Evolutionary conservation across 257 asterid species (phyloP).

Genomic region (Cynanchum wilfordii): DNA sequence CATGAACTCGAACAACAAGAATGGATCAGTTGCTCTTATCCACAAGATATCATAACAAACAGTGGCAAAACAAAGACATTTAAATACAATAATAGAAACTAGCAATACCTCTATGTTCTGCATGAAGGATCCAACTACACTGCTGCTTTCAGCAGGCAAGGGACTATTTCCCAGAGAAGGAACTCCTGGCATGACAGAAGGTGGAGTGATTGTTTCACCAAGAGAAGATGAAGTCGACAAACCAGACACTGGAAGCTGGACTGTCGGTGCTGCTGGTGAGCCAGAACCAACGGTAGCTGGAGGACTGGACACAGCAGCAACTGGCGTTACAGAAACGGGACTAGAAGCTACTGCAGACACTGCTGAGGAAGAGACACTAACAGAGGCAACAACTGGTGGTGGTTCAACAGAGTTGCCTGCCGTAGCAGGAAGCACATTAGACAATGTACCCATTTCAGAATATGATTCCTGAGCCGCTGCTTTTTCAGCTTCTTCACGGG

Average conservation of each 20-base stretch:
- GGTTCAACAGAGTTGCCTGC: conserved; percentile 43
- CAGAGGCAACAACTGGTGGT: conserved; percentile 38
- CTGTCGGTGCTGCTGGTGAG: conserved; percentile 41
- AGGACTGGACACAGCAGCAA: conserved; percentile 45
- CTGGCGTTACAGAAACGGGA: conserved; percentile 51
- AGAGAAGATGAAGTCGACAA: conserved; percentile 33
- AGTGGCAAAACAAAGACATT: conserved; percentile 13
- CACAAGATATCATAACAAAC: not conserved
- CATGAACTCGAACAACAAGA: not conserved
- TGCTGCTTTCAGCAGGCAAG: conserved; percentile 36
- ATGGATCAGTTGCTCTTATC: not conserved
- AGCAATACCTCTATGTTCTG: conserved; percentile 63
- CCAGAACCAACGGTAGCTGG: conserved; percentile 45
- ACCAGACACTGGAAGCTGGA: conserved; percentile 37
- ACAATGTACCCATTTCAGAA: conserved; percentile 30
- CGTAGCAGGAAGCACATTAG: conserved; percentile 37
- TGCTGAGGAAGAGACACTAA: conserved; percentile 34
- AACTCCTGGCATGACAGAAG: conserved; percentile 44
- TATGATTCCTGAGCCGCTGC: conserved; percentile 50
- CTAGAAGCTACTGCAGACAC: conserved; percentile 42
- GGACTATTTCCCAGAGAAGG: conserved; percentile 41
- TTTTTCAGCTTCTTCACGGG: conserved; percentile 86
- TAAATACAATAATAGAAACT: conserved; percentile 17
- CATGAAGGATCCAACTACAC: conserved; percentile 52
- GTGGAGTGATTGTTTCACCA: conserved; percentile 43